Evolutionary conservation across 192 early-diverging fungal species (phyloP), one percentile per base, ranked within the genome.

Genomic region (Gamsiella multidivaricata): DNA sequence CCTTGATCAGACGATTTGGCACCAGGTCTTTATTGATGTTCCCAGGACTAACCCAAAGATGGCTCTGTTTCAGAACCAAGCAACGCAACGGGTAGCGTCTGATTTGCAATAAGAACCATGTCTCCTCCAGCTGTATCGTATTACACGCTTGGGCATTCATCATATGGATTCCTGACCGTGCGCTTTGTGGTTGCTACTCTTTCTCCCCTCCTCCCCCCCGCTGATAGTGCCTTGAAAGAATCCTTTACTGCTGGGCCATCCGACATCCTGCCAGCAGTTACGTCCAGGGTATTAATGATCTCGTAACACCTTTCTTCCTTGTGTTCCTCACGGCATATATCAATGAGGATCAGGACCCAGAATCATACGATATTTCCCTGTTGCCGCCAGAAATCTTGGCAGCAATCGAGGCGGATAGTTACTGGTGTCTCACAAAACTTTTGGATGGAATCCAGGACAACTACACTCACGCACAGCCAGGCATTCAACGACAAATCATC

Each of bases 401-500:
- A 12, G 88, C 90, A 4, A 92, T 96, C 28, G 98, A 99, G 62
- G 95, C 97, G 12, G 98, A 99, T 79, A 89, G 90, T 29, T 99
- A 95, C 83, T 99, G 98, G 98, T 97, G 96, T 72, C 84, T 99
- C 41, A 94, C 95, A 9, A 94, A 95, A 66, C 85, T 99, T 43
- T 73, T 99, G 37, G 98, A 99, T 76, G 96, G 97, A 2, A 99
- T 99, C 70, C 98, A 99, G 84, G 98, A 99, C 74, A 99, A 98
- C 79, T 99, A 97, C 81, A 99, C 96, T 31, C 92, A 93, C 83
- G 92, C 92, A 10, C 98, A 99, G 70, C 96, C 96, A 3, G 98
- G 98, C 7, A 98, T 99, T 57, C 94, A 96, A 60, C 83, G 97
- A 45, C 96, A 97, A 64, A 91, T 98, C 42, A 80, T 82, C 28